phyloP scores from a whole-genome alignment of 768 basidiomycete species.

The Phanerochaete carnosa region DNA sequence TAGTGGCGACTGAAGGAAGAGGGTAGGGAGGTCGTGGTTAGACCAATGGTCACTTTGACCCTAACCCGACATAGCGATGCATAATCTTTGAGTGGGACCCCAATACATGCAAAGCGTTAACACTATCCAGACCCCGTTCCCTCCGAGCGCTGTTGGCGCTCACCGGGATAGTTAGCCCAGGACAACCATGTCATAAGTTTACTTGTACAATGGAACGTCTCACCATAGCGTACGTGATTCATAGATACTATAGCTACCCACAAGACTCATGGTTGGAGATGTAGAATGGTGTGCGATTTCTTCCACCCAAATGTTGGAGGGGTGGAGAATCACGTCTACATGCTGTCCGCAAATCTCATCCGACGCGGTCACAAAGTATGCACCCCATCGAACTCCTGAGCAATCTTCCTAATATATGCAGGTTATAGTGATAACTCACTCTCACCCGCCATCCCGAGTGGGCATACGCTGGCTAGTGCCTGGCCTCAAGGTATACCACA shows the following conservation, averaged over 20 bases:
- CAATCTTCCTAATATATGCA: slow-evolving; percentile 24
- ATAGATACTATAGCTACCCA: not conserved
- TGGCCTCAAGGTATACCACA: slow-evolving; percentile 88
- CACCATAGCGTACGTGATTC: slow-evolving; percentile 3
- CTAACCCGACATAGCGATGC: not conserved
- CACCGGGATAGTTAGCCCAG: not conserved
- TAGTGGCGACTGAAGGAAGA: not conserved
- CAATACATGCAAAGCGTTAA: not conserved
- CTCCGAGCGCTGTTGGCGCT: not conserved
- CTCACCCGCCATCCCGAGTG: slow-evolving; percentile 79
- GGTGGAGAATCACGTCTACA: slow-evolving; percentile 95
- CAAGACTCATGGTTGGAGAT: not conserved
- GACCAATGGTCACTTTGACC: not conserved
- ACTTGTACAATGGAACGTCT: not conserved
- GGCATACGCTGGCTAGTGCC: slow-evolving; percentile 90
- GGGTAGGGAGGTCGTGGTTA: not conserved
- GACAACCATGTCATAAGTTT: not conserved
- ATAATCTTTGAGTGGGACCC: not conserved
- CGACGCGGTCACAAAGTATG: slow-evolving; percentile 80
- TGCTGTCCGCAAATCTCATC: slow-evolving; percentile 82
- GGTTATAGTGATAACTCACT: slow-evolving; percentile 95
- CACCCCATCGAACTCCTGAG: not conserved
- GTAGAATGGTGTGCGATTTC: slow-evolving; percentile 95
- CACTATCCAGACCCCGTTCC: not conserved
- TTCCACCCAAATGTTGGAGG: slow-evolving; percentile 94